Evolutionary conservation across 1,284 basidiomycete genomes (phyloP), one percentile per base, ranked within the genome.

Genomic region (Apiotrichum sp.): DNA sequence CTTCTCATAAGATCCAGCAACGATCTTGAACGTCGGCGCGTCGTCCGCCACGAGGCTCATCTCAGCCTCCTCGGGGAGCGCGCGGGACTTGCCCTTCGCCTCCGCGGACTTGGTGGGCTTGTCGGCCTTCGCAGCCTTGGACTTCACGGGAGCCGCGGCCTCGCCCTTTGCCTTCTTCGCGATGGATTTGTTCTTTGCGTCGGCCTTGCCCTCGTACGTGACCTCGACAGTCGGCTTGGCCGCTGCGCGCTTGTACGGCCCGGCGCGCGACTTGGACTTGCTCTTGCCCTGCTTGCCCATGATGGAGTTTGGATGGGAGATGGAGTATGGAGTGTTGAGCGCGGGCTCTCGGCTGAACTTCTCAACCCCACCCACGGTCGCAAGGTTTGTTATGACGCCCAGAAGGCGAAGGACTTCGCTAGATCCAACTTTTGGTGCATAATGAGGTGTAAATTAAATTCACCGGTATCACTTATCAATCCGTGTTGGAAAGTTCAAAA

Each of bases 1-100:
- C 67, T 95, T 93, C 79, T 98, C 95, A 75, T 98, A 98, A 9
- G 91, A 89, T 0, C 95, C 95, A 0, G 86, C 88, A 35, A 97
- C 80, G 61, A 97, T 78, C 74, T 90, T 86, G 80, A 96, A 96
- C 3, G 83, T 83, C n/a, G 65, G 43, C 13, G 49, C 42, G 22
- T 11, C 53, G 32, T 32, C 16, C 7, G 44, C 41, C 40, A 16
- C 22, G 36, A 44, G 32, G 45, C 22, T 31, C 3, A 35, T 47
- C 22, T 22, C 22, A 32, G 53, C 44, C 32, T 49, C 47, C 14
- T 34, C 35, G 2, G 53, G 52, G 29, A n/a, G 4, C 4, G 62
- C 47, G 35, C 47, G 49, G 3, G 55, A 63, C 40, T 65, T 65
- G 34, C 57, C 61, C 82, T 96, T 95, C 78, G 87, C 84, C 81